Evolutionary conservation across 2,329 filamentous ascomycete genomes (phyloP).

Genomic region (Neofusicoccum laricinum): DNA sequence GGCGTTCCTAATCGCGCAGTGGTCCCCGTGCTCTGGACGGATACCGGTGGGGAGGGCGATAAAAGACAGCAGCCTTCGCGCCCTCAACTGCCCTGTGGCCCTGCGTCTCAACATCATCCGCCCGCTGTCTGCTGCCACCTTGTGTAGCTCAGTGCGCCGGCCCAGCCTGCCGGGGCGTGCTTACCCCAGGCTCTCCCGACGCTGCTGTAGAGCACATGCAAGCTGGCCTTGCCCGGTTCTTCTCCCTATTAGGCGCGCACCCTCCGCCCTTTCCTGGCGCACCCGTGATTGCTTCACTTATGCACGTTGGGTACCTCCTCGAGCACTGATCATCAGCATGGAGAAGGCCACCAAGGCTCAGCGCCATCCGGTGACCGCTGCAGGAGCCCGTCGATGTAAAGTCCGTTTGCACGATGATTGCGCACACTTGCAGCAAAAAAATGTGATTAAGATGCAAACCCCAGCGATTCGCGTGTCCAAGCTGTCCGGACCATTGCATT

Average conservation of each 20-base stretch:
- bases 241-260: too few relatives aligned
- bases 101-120: slow-evolving; percentile 9
- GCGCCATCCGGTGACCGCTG: background rate
- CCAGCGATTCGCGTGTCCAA: background rate
- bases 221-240: too few relatives aligned
- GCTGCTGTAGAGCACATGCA: background rate
- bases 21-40: slow-evolving; percentile 10
- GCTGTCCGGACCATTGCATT: background rate
- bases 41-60: slow-evolving; percentile 9
- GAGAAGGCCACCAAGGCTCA: background rate
- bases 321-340: background rate
- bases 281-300: background rate
- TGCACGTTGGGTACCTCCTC: background rate
- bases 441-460: background rate
- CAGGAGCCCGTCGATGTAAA: background rate
- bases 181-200: background rate
- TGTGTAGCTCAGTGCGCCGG: background rate
- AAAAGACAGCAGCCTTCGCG: background rate
- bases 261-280: too few relatives aligned
- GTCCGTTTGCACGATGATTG: background rate
- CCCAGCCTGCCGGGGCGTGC: background rate
- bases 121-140: background rate
- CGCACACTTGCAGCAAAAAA: background rate
- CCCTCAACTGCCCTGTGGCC: background rate
- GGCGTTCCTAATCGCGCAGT: slow-evolving; percentile 8